A percentile compares a stretch with the other conserved stretches of the same genome.
phyloP scores from a whole-genome alignment of 2,329 filamentous ascomycete genomes.

The Escovopsis weberi region DNA sequence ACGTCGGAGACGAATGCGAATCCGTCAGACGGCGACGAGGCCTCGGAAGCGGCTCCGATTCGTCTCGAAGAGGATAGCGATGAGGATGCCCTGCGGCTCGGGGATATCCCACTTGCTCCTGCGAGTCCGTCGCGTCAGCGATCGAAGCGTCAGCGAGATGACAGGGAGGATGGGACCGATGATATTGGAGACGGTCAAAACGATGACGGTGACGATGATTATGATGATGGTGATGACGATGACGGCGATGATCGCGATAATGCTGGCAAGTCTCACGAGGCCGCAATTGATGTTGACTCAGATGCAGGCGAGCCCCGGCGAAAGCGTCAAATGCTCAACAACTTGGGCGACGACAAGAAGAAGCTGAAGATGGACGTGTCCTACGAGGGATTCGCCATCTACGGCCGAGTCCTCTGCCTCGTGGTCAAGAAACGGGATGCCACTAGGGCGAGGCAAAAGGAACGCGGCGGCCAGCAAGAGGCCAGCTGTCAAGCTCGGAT shows the following conservation, averaged over 20 bases:
- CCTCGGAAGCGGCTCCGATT: constrained; percentile 19
- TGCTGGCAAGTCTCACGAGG: background rate
- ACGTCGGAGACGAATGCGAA: constrained; percentile 40
- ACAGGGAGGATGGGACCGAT: background rate
- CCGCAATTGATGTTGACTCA: constrained; percentile 24
- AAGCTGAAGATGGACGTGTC: constrained; percentile 74
- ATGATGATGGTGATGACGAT: constrained; percentile 12
- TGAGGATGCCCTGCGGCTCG: constrained; percentile 16
- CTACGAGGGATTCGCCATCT: constrained; percentile 94
- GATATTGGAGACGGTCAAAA: constrained; percentile 6
- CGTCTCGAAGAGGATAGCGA: constrained; percentile 37
- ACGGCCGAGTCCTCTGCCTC: constrained; percentile 81
- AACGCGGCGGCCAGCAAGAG: constrained; percentile 16
- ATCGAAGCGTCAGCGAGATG: constrained; percentile 16
- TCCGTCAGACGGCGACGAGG: constrained; percentile 36
- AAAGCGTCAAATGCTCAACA: constrained; percentile 26
- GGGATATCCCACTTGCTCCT: constrained; percentile 19
- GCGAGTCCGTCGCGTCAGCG: constrained; percentile 7
- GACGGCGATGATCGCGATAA: constrained; percentile 18
- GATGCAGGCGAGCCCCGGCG: constrained; percentile 27
- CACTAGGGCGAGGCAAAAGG: constrained; percentile 17
- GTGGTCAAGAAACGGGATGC: constrained; percentile 65
- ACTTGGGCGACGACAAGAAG: constrained; percentile 61
- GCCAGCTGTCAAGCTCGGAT: constrained; percentile 50
- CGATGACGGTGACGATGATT: constrained; percentile 14